These are phyloP conservation scores for Pseudogymnoascus sp. DNA, from an alignment of 2,329 filamentous ascomycete species.

Conservation along the genomic window DNA sequence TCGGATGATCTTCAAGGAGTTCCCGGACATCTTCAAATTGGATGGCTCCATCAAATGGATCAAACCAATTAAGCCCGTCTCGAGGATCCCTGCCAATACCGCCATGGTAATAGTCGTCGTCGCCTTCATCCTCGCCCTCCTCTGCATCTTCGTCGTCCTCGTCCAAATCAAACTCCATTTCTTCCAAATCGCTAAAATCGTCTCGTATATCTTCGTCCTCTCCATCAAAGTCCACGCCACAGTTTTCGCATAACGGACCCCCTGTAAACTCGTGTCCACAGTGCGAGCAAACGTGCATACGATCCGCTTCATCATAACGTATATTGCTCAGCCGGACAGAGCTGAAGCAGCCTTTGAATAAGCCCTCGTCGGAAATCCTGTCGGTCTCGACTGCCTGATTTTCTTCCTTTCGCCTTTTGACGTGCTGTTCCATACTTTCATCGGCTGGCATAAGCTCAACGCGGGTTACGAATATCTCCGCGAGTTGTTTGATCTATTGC, in stretches of 20 bases:
- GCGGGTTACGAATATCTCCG: slow-evolving; percentile 51
- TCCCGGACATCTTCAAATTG: background rate
- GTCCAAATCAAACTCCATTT: slow-evolving; percentile 28
- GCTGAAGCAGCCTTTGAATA: slow-evolving; percentile 50
- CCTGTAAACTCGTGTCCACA: slow-evolving; percentile 59
- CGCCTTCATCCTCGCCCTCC: background rate
- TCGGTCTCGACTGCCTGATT: slow-evolving; percentile 51
- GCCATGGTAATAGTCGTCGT: slow-evolving; percentile 1
- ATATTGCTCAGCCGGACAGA: slow-evolving; percentile 4
- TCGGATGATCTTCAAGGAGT: background rate
- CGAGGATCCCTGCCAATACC: background rate
- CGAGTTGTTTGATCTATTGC: slow-evolving; percentile 53
- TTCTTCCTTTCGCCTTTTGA: slow-evolving; percentile 49
- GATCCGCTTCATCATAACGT: slow-evolving; percentile 48
- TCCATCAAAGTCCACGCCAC: slow-evolving; percentile 43
- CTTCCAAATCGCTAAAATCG: slow-evolving; percentile 38
- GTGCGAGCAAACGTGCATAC: slow-evolving; percentile 51
- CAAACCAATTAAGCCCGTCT: background rate
- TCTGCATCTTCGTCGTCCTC: slow-evolving; percentile 22
- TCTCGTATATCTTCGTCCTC: slow-evolving; percentile 31
- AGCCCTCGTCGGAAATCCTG: slow-evolving; percentile 44
- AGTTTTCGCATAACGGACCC: slow-evolving; percentile 43
- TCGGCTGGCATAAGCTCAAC: slow-evolving; percentile 53
- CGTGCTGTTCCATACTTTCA: slow-evolving; percentile 55
- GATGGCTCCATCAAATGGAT: background rate